Conservation (phyloP, 140 eudicot species). For the Oenanthe javanica region DNA sequence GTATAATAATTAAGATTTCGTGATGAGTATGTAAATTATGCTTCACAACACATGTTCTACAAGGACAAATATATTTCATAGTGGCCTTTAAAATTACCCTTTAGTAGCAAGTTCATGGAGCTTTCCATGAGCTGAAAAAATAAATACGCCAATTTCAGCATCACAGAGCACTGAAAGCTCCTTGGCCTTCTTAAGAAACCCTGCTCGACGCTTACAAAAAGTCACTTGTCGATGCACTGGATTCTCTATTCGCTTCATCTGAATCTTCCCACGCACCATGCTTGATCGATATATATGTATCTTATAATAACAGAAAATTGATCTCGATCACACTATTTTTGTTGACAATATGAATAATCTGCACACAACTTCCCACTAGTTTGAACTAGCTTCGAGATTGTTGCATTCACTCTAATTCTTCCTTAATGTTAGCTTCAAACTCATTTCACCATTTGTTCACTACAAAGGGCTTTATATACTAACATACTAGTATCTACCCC, state of each 20-base stretch:
- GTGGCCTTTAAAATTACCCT: constrained; percentile 31
- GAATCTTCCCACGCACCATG: constrained; percentile 89
- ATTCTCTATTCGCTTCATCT: constrained; percentile 82
- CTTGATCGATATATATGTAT: background rate
- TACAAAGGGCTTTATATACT: constrained; percentile 13
- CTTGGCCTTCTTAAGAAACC: constrained; percentile 88
- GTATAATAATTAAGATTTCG: background rate
- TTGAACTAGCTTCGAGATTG: constrained; percentile 99
- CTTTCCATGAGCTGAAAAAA: constrained; percentile 80
- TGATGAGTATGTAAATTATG: background rate
- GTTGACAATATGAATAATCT: background rate
- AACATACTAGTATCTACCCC: background rate
- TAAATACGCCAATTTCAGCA: constrained; percentile 76
- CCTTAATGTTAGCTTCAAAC: background rate
- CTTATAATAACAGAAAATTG: background rate
- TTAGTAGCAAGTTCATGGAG: constrained; percentile 85
- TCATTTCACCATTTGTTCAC: constrained; percentile 3
- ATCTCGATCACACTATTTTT: background rate
- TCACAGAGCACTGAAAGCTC: constrained; percentile 85
- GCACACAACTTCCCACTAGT: constrained; percentile 98
- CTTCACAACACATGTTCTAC: background rate
- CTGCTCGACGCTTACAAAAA: constrained; percentile 90
- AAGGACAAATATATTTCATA: background rate
- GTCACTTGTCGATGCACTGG: constrained; percentile 93
- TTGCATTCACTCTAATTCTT: constrained; percentile 25